Evolutionary conservation across 78 protist genomes (phyloP).

Genomic region (Anaeramoeba ignava): DNA sequence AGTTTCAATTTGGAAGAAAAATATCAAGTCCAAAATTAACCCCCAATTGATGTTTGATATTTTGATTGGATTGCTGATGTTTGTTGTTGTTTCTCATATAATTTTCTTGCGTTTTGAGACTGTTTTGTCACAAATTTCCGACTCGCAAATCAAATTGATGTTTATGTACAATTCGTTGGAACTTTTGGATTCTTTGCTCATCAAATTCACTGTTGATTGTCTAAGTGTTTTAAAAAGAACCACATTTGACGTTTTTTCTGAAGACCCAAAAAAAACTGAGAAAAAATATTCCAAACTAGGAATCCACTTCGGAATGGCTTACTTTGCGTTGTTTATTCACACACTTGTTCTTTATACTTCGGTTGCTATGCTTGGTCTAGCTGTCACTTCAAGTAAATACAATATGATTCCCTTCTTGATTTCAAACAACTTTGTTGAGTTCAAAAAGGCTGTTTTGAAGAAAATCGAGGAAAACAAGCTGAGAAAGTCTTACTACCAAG

Average conservation of each 20-base stretch:
- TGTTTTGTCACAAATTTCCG: not conserved
- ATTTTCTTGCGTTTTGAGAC: not conserved
- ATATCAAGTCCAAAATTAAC: not conserved
- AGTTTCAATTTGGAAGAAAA: not conserved
- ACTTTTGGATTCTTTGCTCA: not conserved
- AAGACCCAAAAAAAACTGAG: too few species aligned
- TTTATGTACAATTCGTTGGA: not conserved
- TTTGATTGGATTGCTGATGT: not conserved
- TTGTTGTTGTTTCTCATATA: not conserved
- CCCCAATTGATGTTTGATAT: not conserved
- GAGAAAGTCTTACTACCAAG: not conserved
- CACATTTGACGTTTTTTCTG: too few species aligned
- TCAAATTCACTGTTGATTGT: not conserved
- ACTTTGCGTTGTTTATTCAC: not conserved
- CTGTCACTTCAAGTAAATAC: not conserved
- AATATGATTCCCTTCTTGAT: not conserved
- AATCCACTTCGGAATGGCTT: not conserved
- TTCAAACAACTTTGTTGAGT: not conserved
- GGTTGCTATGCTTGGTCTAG: not conserved
- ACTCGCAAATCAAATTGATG: slow-evolving; percentile 1
- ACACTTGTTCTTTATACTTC: not conserved
- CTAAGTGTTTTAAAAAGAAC: not conserved
- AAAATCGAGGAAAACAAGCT: not conserved
- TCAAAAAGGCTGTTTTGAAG: not conserved
- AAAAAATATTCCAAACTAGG: too few species aligned